Evolutionary conservation across 345 rosid genomes (phyloP).

Genomic region (Pistacia atlantica): DNA sequence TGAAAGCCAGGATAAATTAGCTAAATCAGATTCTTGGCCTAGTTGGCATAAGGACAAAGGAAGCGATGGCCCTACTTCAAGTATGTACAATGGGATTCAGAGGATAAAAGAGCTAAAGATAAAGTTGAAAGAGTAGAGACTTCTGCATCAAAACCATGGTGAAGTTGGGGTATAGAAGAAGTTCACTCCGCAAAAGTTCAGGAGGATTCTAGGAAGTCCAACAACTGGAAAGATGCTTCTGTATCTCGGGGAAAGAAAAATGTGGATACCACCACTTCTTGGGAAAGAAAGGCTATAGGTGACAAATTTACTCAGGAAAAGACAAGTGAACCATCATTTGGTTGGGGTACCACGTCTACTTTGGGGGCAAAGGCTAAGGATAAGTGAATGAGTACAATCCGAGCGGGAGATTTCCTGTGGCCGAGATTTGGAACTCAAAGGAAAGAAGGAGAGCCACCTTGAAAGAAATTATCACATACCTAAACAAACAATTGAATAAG

Average conservation of each 20-base stretch:
- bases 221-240: not conserved
- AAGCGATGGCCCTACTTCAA: not conserved
- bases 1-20: too few species aligned
- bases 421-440: too few species aligned
- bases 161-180: conserved; percentile 32
- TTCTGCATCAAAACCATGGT: conserved; percentile 22
- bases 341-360: conserved; percentile 21
- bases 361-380: conserved; percentile 29
- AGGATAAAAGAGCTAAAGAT: conserved; percentile 28
- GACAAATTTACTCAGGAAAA: not conserved
- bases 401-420: too few species aligned
- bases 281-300: not conserved
- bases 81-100: conserved; percentile 21
- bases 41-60: conserved; percentile 3
- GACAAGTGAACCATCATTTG: not conserved
- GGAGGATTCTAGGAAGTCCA: conserved; percentile 15
- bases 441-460: too few species aligned
- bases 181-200: not conserved
- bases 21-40: not conserved
- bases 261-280: conserved; percentile 2
- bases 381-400: not conserved
- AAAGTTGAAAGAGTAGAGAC: conserved; percentile 11
- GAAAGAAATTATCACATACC: too few species aligned
- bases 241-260: not conserved
- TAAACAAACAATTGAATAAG: too few species aligned